These are phyloP conservation scores for Vicia sativa DNA, from an alignment of 306 rosid genomes.

Conservation along the genomic window DNA sequence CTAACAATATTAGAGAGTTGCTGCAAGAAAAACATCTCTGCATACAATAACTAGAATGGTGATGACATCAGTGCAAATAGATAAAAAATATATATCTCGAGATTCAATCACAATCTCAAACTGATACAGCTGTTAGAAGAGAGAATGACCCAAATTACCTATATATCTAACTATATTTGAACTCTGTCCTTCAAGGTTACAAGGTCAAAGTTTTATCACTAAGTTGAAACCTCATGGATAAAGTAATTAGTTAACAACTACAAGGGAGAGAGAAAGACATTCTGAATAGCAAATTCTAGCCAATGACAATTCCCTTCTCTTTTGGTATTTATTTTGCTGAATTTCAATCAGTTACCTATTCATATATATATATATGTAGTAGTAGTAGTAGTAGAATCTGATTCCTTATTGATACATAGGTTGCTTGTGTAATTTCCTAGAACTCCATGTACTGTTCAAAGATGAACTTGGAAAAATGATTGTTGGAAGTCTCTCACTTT, in stretches of 20 bases:
- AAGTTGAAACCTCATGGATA: background rate
- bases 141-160: constrained; percentile 14
- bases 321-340: constrained; percentile 27
- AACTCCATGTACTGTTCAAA: constrained; percentile 72
- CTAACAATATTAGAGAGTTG: no score
- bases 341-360: constrained; percentile 22
- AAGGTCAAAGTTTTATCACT: background rate
- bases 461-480: constrained; percentile 78
- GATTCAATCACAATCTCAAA: constrained; percentile 21
- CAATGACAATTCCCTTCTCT: constrained; percentile 10
- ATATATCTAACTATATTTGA: constrained; percentile 16
- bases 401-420: constrained; percentile 42
- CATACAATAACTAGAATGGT: background rate
- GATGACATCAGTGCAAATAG: no score
- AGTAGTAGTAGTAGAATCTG: constrained; percentile 28
- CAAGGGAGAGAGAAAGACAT: constrained; percentile 13
- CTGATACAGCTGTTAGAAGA: constrained; percentile 12
- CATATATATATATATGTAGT: constrained; percentile 22
- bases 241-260: constrained; percentile 6
- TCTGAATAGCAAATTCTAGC: background rate
- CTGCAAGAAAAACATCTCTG: background rate
- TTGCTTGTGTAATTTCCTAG: constrained; percentile 74
- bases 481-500: constrained; percentile 91
- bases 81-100: background rate
- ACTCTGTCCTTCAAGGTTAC: background rate